phyloP scores from a whole-genome alignment of 2,329 filamentous ascomycete genomes.

The Fusarium luffae region DNA sequence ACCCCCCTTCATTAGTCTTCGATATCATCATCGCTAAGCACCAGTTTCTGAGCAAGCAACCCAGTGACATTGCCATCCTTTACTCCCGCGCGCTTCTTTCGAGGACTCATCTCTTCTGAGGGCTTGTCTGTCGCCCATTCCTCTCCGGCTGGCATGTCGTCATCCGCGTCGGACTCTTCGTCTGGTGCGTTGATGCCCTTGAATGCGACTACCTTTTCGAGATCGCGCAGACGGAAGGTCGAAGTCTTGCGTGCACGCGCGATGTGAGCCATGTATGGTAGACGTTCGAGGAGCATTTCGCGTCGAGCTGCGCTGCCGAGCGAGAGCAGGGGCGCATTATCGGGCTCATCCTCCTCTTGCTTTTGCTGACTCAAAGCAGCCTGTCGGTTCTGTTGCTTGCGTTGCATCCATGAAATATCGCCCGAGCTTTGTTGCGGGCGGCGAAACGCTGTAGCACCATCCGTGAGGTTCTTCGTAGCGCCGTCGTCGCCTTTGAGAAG shows the following conservation, averaged over 20 bases:
- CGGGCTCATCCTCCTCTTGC: slow-evolving; percentile 38
- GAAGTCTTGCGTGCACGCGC: slow-evolving; percentile 55
- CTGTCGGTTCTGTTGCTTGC: slow-evolving; percentile 46
- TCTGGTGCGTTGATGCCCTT: slow-evolving; percentile 65
- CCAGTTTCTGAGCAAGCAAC: slow-evolving; percentile 71
- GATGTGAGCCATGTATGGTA: slow-evolving; percentile 86
- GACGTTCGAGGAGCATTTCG: slow-evolving; percentile 83
- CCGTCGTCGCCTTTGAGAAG: slow-evolving; percentile 66
- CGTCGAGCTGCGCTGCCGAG: slow-evolving; percentile 73
- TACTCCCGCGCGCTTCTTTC: slow-evolving; percentile 58
- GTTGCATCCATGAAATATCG: slow-evolving; percentile 51
- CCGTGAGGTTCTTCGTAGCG: slow-evolving; percentile 54
- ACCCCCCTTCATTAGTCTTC: slow-evolving; percentile 66
- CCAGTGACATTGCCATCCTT: slow-evolving; percentile 53
- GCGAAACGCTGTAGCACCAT: slow-evolving; percentile 62
- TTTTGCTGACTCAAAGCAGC: slow-evolving; percentile 24
- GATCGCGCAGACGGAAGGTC: slow-evolving; percentile 61
- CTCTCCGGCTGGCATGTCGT: slow-evolving; percentile 56
- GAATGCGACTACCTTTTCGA: slow-evolving; percentile 77
- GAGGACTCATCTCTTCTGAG: slow-evolving; percentile 63
- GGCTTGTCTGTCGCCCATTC: slow-evolving; percentile 72
- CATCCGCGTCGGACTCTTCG: slow-evolving; percentile 59
- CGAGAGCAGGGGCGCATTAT: slow-evolving; percentile 60
- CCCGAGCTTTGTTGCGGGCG: slow-evolving; percentile 51
- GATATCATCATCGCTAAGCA: slow-evolving; percentile 86